These are phyloP conservation scores for Sinapis alba DNA, from an alignment of 441 rosid species.

Conservation along the genomic window DNA sequence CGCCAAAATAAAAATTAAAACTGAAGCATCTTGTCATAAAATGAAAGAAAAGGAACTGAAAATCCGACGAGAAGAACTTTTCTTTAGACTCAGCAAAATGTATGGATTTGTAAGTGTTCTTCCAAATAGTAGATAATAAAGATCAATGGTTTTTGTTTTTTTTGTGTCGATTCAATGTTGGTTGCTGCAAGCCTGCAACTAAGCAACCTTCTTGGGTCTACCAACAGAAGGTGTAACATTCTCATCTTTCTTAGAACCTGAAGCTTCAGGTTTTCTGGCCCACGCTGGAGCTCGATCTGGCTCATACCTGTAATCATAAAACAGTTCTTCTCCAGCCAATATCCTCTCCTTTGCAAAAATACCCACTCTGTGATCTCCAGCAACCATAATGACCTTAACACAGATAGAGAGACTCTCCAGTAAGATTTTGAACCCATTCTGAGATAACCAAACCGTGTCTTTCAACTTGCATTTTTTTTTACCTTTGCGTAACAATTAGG, in stretches of 20 bases:
- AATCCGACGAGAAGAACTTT: neutral
- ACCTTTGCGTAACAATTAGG: constrained; percentile 99
- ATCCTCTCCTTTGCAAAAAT: constrained; percentile 97
- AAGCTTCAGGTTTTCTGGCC: constrained; percentile 95
- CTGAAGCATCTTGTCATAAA: neutral
- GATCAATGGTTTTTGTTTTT: constrained; percentile 30
- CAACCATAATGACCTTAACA: constrained; percentile 93
- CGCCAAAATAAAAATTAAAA: neutral
- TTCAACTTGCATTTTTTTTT: neutral
- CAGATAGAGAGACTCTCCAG: constrained; percentile 14
- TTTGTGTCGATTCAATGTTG: neutral
- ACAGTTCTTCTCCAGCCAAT: constrained; percentile 87
- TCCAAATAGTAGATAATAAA: constrained; percentile 11
- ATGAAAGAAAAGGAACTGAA: neutral
- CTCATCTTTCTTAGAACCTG: constrained; percentile 88
- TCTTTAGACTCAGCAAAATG: constrained; percentile 24
- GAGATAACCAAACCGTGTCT: neutral
- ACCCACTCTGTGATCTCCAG: constrained; percentile 97
- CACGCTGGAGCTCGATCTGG: constrained; percentile 97
- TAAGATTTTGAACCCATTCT: neutral
- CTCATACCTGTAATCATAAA: constrained; percentile 94
- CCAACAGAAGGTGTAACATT: constrained; percentile 71
- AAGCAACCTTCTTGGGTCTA: constrained; percentile 97
- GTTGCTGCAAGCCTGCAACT: constrained; percentile 28
- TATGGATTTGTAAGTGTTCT: constrained; percentile 3